Percentiles rank a stretch among this genome's conserved stretches.
phyloP scores from a whole-genome alignment of 2,329 filamentous ascomycete genomes.

The Epichloe gansuensis region DNA sequence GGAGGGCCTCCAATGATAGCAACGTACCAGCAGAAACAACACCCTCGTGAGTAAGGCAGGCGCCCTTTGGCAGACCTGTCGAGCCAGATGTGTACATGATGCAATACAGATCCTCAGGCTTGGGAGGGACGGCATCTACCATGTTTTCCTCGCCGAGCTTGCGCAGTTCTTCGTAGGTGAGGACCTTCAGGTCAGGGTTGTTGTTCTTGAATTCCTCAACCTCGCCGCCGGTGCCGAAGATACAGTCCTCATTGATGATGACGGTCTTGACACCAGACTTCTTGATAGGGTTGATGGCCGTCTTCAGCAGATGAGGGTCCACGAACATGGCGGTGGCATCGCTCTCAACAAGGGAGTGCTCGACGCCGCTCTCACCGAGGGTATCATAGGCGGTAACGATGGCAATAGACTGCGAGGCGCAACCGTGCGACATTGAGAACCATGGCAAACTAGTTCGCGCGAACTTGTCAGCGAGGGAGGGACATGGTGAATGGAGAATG shows the following conservation, averaged over 20 bases:
- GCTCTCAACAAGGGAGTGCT: conserved; percentile 77
- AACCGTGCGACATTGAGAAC: conserved; percentile 66
- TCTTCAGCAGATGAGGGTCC: conserved; percentile 64
- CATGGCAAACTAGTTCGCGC: conserved; percentile 52
- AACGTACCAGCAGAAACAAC: conserved; percentile 58
- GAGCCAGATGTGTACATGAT: conserved; percentile 82
- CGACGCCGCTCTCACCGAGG: conserved; percentile 70
- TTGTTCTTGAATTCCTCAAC: conserved; percentile 44
- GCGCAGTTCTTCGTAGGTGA: conserved; percentile 44
- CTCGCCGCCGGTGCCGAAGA: conserved; percentile 38
- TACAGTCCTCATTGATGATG: conserved; percentile 49
- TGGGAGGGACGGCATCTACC: conserved; percentile 58
- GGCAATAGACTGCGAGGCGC: conserved; percentile 74
- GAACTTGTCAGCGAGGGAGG: background rate
- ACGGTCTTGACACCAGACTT: conserved; percentile 44
- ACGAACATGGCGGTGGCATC: conserved; percentile 73
- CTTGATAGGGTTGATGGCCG: conserved; percentile 43
- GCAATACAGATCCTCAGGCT: conserved; percentile 69
- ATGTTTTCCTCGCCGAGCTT: conserved; percentile 54
- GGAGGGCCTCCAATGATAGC: background rate
- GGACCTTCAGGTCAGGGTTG: conserved; percentile 39
- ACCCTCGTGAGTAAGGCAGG: conserved; percentile 66
- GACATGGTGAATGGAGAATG: background rate
- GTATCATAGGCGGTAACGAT: conserved; percentile 95
- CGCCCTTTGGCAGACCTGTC: conserved; percentile 81